Percentiles rank a stretch among this genome's conserved stretches.
Evolutionary conservation across 768 basidiomycete species (phyloP).

Genomic region (Suillus occidentalis): DNA sequence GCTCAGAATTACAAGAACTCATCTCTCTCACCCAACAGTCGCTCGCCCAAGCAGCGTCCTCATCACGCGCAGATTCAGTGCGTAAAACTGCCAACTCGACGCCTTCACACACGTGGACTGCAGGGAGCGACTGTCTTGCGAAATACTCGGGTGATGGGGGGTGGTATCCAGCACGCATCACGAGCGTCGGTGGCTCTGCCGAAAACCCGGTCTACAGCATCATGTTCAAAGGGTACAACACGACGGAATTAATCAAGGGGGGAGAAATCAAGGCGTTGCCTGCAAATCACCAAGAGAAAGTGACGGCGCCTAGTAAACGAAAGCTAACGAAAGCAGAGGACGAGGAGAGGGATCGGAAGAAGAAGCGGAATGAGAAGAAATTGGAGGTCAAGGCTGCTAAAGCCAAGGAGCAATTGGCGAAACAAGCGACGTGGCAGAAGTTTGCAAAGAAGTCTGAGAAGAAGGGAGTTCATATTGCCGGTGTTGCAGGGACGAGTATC

Average conservation of each 20-base stretch:
- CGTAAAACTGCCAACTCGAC: slow-evolving; percentile 54
- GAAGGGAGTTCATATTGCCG: slow-evolving; percentile 90
- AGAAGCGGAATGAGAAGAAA: slow-evolving; percentile 96
- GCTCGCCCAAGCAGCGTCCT: slow-evolving; percentile 64
- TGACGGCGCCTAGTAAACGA: slow-evolving; percentile 59
- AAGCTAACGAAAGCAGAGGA: slow-evolving; percentile 80
- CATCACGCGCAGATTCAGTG: slow-evolving; percentile 54
- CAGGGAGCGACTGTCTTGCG: slow-evolving; percentile 84
- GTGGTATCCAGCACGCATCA: slow-evolving; percentile 90
- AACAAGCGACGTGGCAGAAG: slow-evolving; percentile 91
- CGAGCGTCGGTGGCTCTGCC: slow-evolving; percentile 75
- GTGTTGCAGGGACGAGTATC: slow-evolving; percentile 84
- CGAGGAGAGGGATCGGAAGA: slow-evolving; percentile 84
- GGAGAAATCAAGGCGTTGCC: slow-evolving; percentile 72
- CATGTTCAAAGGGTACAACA: slow-evolving; percentile 90
- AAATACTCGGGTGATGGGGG: slow-evolving; percentile 82
- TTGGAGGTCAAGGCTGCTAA: slow-evolving; percentile 79
- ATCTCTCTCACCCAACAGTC: slow-evolving; percentile 77
- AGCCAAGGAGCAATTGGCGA: slow-evolving; percentile 81
- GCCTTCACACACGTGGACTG: slow-evolving; percentile 61
- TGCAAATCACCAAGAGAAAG: slow-evolving; percentile 47
- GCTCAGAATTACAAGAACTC: slow-evolving; percentile 78
- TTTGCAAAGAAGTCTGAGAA: slow-evolving; percentile 94
- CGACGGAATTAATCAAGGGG: slow-evolving; percentile 79
- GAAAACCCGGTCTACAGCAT: slow-evolving; percentile 87